phyloP scores from a whole-genome alignment of 2,329 filamentous ascomycete genomes.

The Claviceps pazoutovae region DNA sequence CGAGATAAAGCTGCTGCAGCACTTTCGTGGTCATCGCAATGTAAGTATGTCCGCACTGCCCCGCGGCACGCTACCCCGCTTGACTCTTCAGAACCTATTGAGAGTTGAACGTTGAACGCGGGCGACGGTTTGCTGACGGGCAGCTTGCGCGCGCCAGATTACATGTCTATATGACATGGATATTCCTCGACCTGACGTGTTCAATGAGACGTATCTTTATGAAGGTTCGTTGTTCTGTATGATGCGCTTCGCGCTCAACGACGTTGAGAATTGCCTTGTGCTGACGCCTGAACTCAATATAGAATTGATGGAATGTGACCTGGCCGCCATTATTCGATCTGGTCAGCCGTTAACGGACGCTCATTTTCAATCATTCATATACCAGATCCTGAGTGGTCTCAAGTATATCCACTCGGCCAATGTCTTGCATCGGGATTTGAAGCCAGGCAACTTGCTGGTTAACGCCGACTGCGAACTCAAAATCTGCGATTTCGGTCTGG shows the following conservation, averaged over 20 bases:
- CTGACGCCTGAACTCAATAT: conserved; percentile 3
- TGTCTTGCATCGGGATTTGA: conserved; percentile 90
- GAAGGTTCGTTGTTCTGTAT: conserved; percentile 48
- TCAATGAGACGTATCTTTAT: conserved; percentile 98
- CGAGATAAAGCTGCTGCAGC: conserved; percentile 97
- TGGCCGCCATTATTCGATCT: conserved; percentile 94
- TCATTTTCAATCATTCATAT: conserved; percentile 99
- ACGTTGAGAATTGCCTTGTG: not conserved
- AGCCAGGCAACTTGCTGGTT: conserved; percentile 91
- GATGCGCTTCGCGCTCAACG: not conserved
- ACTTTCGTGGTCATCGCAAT: conserved; percentile 85
- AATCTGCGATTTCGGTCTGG: conserved; percentile 96
- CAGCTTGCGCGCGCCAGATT: conserved; percentile 44
- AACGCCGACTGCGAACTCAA: conserved; percentile 99
- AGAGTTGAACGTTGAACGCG: not conserved
- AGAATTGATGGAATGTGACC: conserved; percentile 99
- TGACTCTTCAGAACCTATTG: not conserved
- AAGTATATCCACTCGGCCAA: conserved; percentile 99
- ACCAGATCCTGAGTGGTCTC: conserved; percentile 95
- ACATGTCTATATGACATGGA: conserved; percentile 99
- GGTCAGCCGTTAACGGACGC: conserved; percentile 95
- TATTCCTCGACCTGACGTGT: conserved; percentile 90
- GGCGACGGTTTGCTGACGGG: not conserved
- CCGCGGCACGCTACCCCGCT: not conserved
- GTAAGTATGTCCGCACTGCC: conserved; percentile 32